phyloP scores from a whole-genome alignment of 2,329 filamentous ascomycete genomes.

The Xylaria sp. region DNA sequence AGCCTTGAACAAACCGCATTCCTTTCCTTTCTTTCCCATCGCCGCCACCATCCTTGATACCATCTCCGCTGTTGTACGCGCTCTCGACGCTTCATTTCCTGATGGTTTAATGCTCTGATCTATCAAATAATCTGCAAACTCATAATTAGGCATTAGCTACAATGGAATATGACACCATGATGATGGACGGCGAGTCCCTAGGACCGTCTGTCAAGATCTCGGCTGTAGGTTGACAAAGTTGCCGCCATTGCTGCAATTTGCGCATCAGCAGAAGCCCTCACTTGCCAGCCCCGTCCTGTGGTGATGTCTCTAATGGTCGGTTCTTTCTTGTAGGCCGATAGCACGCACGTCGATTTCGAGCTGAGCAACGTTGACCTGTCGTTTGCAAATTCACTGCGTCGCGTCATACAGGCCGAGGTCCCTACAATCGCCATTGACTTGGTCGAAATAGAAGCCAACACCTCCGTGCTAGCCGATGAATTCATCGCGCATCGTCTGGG shows the following conservation, averaged over 20 bases:
- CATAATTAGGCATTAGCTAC: constrained; percentile 6
- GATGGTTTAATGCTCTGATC: no score
- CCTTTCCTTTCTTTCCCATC: constrained; percentile 20
- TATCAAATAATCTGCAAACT: background rate
- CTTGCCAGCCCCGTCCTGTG: background rate
- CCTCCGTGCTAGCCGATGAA: constrained; percentile 94
- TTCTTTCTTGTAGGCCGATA: constrained; percentile 71
- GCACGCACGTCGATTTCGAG: constrained; percentile 87
- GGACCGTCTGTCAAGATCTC: constrained; percentile 70
- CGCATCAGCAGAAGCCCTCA: background rate
- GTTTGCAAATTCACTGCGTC: constrained; percentile 91
- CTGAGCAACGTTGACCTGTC: constrained; percentile 88
- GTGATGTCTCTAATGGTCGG: constrained; percentile 39
- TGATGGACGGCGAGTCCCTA: constrained; percentile 67
- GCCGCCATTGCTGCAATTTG: constrained; percentile 6
- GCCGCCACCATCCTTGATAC: constrained; percentile 7
- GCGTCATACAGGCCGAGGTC: constrained; percentile 91
- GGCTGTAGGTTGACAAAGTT: constrained; percentile 55
- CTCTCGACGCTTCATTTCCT: background rate
- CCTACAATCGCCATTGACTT: constrained; percentile 95
- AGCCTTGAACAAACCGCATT: constrained; percentile 26
- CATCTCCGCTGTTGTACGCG: background rate
- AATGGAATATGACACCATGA: constrained; percentile 71
- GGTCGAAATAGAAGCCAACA: constrained; percentile 92
- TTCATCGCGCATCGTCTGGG: constrained; percentile 94